These are phyloP conservation scores for Naegleria lovaniensis DNA, from an alignment of 208 protist genomes.

Conservation along the genomic window DNA sequence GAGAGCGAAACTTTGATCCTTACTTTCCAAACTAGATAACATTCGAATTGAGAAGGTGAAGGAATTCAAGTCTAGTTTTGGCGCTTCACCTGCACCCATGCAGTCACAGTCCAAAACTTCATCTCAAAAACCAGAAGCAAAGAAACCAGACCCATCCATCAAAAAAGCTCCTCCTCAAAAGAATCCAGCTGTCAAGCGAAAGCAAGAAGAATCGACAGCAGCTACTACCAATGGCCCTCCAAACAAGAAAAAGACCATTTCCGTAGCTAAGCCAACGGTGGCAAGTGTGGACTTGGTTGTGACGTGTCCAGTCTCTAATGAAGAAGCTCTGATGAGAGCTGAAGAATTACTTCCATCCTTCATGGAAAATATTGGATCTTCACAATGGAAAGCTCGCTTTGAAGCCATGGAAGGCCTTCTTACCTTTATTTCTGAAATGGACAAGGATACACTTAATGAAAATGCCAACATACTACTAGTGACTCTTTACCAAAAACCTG, in stretches of 20 bases:
- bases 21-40: neutral
- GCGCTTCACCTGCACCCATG: neutral
- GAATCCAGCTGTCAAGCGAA: neutral
- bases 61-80: neutral
- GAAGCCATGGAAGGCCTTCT: neutral
- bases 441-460: neutral
- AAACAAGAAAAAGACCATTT: neutral
- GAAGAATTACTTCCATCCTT: neutral
- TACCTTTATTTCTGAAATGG: neutral
- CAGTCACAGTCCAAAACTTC: neutral
- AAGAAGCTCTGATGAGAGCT: neutral
- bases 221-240: neutral
- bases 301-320: neutral
- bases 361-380: neutral
- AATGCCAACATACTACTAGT: neutral
- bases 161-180: neutral
- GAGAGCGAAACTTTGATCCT: neutral
- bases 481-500: neutral
- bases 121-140: neutral
- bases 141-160: neutral
- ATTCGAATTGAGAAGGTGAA: neutral
- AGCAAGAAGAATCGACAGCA: neutral
- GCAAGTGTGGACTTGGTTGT: neutral
- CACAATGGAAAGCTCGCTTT: neutral
- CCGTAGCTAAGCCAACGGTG: neutral